Evolutionary conservation across 352 stramenopile genomes (phyloP), one percentile per base, ranked within the genome.

Genomic region (Pythium sp.): DNA sequence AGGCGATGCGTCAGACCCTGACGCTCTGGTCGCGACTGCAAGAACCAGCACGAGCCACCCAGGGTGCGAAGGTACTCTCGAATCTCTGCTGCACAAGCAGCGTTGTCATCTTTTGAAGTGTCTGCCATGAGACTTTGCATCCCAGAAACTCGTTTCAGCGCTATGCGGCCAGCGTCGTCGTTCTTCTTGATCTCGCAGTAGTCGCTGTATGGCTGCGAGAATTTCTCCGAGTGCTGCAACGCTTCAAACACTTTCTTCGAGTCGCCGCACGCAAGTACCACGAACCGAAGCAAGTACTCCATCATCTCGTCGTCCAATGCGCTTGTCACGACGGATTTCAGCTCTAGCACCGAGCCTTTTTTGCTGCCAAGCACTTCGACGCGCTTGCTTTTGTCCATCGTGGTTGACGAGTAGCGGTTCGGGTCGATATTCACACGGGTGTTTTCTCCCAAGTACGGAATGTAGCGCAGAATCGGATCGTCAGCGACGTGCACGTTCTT

Each of bases 391-490:
- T 90, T 86, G 67, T 81, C 78, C 34, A 92, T 83, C 4, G 80
- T 91, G 8, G 84, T 92, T 32, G 72, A 75, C 0, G 74, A 69
- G 46, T 92, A 92, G 0, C 80, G 73, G 41, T 87, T 78, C 24
- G 83, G 86, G 51, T 91, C 81, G 56, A 92, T 83, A 7, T 77
- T 72, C 63, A 92, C 64, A 3, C 65, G 71, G 5, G 74, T 70
- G 26, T 82, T 74, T 20, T 98, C 91, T 20, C 91, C 91, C 68
- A 98, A 84, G 70, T 97, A 97, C 3, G 93, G 93, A 9, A 97
- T 80, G 63, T 95, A 94, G 14, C 86, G 80, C 59, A 98, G 72
- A 38, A 95, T 81, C 5, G 84, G 78, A 60, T 97, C 86, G 71
- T 97, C 91, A 14, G 94, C 86, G 1, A 90, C 82, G 49, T 80